phyloP scores from a whole-genome alignment of 23 red algal genomes.

The Gracilaria domingensis region DNA sequence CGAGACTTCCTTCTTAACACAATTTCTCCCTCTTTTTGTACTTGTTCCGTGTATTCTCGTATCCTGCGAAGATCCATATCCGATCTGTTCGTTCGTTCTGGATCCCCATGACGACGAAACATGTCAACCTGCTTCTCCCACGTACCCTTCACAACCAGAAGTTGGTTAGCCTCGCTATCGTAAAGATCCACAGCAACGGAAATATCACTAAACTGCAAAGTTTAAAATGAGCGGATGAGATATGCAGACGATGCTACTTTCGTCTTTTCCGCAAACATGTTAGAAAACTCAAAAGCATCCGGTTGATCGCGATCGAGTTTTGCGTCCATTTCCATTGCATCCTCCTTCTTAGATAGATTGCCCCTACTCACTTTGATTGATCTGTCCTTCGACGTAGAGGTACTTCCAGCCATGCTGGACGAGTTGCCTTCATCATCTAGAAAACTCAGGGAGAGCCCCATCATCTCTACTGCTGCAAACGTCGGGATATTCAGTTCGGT shows the following conservation, averaged over 20 bases:
- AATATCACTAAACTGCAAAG: slow-evolving; percentile 52
- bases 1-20: background rate
- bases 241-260: slow-evolving; percentile 11
- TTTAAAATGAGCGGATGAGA: slow-evolving; percentile 54
- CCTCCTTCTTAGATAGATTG: background rate
- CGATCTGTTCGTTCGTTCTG: slow-evolving; percentile 7
- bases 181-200: slow-evolving; percentile 41
- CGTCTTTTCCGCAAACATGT: slow-evolving; percentile 26
- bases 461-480: slow-evolving; percentile 30
- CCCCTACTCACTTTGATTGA: background rate
- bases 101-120: slow-evolving; percentile 40
- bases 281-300: slow-evolving; percentile 27
- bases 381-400: background rate
- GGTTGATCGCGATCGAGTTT: background rate
- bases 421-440: background rate
- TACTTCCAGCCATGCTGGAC: background rate
- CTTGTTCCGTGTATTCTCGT: slow-evolving; percentile 21
- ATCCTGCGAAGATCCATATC: slow-evolving; percentile 55
- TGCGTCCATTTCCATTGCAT: background rate
- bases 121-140: slow-evolving; percentile 63
- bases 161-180: slow-evolving; percentile 22
- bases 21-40: slow-evolving; percentile 25
- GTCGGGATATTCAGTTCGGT: slow-evolving; percentile 46
- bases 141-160: slow-evolving; percentile 10
- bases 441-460: slow-evolving; percentile 34